Percentiles rank a stretch among this genome's conserved stretches.
Evolutionary conservation across 1,139 yeast genomes (phyloP).

Genomic region (Saccharomyces hybrid): DNA sequence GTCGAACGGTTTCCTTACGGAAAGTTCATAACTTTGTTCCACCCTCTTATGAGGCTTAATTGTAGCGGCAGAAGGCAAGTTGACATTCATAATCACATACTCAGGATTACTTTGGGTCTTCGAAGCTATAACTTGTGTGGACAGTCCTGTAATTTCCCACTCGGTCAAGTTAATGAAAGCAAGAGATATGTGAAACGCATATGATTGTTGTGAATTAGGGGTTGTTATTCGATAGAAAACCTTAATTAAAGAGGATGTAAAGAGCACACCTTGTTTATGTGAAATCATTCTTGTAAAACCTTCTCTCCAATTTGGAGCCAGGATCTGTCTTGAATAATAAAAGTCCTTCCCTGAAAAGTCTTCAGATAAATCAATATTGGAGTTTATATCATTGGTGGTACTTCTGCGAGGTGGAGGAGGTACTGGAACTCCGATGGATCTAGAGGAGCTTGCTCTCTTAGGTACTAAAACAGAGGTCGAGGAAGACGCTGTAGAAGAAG

Average conservation of each 20-base stretch:
- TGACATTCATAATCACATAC: slow-evolving; percentile 40
- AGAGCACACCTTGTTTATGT: slow-evolving; percentile 74
- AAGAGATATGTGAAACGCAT: slow-evolving; percentile 32
- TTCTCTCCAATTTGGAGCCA: slow-evolving; percentile 68
- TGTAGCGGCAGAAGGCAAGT: slow-evolving; percentile 46
- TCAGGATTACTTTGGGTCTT: slow-evolving; percentile 41
- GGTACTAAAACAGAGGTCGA: slow-evolving; percentile 4
- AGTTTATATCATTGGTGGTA: not conserved
- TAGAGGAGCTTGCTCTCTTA: slow-evolving; percentile 6
- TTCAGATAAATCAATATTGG: slow-evolving; percentile 3
- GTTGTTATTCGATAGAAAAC: slow-evolving; percentile 49
- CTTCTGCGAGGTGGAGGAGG: slow-evolving; percentile 18
- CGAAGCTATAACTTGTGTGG: slow-evolving; percentile 23
- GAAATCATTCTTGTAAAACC: slow-evolving; percentile 71
- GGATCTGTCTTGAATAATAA: slow-evolving; percentile 22
- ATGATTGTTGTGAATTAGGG: slow-evolving; percentile 32
- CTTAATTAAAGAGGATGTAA: slow-evolving; percentile 65
- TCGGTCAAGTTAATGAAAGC: slow-evolving; percentile 58
- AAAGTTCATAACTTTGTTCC: slow-evolving; percentile 39
- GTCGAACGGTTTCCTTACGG: slow-evolving; percentile 42
- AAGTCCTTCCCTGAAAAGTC: slow-evolving; percentile 5
- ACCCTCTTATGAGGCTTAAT: slow-evolving; percentile 45
- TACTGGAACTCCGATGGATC: slow-evolving; percentile 10
- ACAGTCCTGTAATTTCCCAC: slow-evolving; percentile 25
- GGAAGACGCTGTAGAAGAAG: slow-evolving; percentile 1